These are phyloP conservation scores for Zelonia costaricensis DNA, from an alignment of 208 protist species.

Conservation along the genomic window DNA sequence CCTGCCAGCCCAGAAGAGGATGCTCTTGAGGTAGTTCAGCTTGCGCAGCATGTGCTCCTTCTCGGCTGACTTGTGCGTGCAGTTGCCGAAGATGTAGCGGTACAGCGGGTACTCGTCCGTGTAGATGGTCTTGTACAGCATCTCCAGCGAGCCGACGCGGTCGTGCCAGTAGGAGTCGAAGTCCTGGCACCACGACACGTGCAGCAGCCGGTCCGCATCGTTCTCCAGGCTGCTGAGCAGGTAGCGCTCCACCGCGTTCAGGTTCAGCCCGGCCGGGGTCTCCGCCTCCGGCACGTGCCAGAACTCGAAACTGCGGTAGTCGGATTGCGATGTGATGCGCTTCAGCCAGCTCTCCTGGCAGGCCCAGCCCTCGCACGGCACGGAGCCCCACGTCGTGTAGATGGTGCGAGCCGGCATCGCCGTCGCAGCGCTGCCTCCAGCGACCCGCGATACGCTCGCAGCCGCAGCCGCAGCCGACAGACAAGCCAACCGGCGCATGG, in stretches of 20 bases:
- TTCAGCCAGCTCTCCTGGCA: conserved; percentile 72
- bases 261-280: conserved; percentile 41
- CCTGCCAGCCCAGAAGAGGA: conserved; percentile 72
- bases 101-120: conserved; percentile 51
- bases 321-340: conserved; percentile 69
- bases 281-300: conserved; percentile 77
- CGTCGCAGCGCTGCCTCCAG: conserved; percentile 14
- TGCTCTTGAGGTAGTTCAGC: conserved; percentile 84
- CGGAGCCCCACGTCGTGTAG: conserved; percentile 84
- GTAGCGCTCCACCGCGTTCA: conserved; percentile 73
- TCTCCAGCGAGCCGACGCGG: conserved; percentile 73
- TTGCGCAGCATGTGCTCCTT: conserved; percentile 69
- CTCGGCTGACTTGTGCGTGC: conserved; percentile 59
- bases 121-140: conserved; percentile 78
- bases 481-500: conserved; percentile 36
- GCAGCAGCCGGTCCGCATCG: conserved; percentile 78
- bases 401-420: conserved; percentile 44
- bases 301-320: conserved; percentile 89
- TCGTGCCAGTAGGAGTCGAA: conserved; percentile 92
- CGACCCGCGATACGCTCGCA: conserved; percentile 12
- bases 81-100: conserved; percentile 81
- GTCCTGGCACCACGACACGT: conserved; percentile 84
- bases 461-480: conserved; percentile 14
- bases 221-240: conserved; percentile 85
- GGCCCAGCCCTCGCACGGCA: conserved; percentile 60